phyloP scores from a whole-genome alignment of 768 basidiomycete species.

The Hebeloma cylindrosporum region DNA sequence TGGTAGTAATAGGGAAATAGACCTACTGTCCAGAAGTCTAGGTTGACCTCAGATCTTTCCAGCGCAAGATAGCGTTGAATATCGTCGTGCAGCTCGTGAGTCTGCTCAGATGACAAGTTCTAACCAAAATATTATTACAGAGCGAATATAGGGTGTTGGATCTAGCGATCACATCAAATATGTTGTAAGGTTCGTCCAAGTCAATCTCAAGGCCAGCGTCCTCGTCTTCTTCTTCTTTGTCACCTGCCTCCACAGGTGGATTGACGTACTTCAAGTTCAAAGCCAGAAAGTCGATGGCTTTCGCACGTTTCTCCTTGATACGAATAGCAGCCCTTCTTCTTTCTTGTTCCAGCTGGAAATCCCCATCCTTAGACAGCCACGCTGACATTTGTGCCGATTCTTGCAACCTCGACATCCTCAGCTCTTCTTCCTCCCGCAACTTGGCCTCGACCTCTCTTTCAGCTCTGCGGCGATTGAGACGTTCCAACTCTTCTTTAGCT shows the following conservation, averaged over 20 bases:
- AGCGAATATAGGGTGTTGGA: background rate
- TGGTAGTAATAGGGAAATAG: background rate
- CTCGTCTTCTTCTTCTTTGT: conserved; percentile 56
- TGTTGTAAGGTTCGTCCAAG: conserved; percentile 97
- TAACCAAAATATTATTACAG: conserved; percentile 30
- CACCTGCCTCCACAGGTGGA: conserved; percentile 63
- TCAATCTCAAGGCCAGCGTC: conserved; percentile 95
- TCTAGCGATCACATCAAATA: conserved; percentile 82
- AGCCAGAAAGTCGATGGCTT: conserved; percentile 97
- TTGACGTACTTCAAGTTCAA: conserved; percentile 94
- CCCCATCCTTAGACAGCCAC: conserved; percentile 96
- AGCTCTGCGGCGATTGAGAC: conserved; percentile 85
- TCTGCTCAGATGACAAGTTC: conserved; percentile 86
- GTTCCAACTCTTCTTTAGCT: conserved; percentile 93
- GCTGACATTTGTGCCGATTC: conserved; percentile 98
- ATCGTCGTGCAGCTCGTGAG: conserved; percentile 91
- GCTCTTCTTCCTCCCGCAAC: conserved; percentile 90
- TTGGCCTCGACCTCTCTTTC: conserved; percentile 89
- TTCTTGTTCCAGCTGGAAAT: conserved; percentile 96
- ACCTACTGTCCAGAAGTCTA: conserved; percentile 96
- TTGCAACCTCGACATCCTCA: conserved; percentile 82
- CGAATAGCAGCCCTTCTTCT: conserved; percentile 87
- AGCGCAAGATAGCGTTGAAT: conserved; percentile 89
- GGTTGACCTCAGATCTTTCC: conserved; percentile 79
- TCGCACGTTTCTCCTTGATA: conserved; percentile 93